These are phyloP conservation scores for Fusarium compactum DNA, from an alignment of 2,329 filamentous ascomycete species.

Conservation along the genomic window DNA sequence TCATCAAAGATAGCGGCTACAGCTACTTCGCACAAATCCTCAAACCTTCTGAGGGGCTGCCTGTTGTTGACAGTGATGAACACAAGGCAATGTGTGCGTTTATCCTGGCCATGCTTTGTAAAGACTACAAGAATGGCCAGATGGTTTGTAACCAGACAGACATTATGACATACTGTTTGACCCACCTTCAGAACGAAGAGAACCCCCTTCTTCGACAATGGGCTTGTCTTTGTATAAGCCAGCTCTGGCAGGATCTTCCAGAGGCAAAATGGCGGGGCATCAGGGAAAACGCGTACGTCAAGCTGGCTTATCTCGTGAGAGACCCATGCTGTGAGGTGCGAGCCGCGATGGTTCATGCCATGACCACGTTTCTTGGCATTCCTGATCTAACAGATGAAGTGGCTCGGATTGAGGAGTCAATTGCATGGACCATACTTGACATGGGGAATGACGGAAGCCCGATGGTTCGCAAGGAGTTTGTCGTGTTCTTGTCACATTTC, in stretches of 20 bases:
- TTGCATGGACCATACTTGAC: slow-evolving; percentile 88
- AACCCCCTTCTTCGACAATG: slow-evolving; percentile 93
- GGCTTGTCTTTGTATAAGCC: slow-evolving; percentile 94
- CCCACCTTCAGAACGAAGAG: slow-evolving; percentile 85
- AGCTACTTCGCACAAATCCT: slow-evolving; percentile 96
- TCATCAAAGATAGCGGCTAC: slow-evolving; percentile 97
- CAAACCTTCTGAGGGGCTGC: slow-evolving; percentile 84
- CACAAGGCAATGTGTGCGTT: slow-evolving; percentile 99
- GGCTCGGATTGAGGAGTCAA: slow-evolving; percentile 87
- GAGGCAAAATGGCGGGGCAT: slow-evolving; percentile 98
- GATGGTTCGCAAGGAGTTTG: slow-evolving; percentile 90
- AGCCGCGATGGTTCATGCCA: slow-evolving; percentile 90
- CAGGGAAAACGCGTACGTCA: slow-evolving; percentile 83
- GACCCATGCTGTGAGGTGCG: slow-evolving; percentile 93
- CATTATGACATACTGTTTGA: slow-evolving; percentile 87
- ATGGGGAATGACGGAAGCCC: slow-evolving; percentile 96
- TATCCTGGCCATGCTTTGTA: slow-evolving; percentile 97
- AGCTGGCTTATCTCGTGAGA: slow-evolving; percentile 82
- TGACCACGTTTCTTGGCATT: slow-evolving; percentile 94
- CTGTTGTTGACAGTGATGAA: slow-evolving; percentile 88
- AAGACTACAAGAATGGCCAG: slow-evolving; percentile 91
- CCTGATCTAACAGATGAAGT: slow-evolving; percentile 93
- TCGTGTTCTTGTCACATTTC: slow-evolving; percentile 94
- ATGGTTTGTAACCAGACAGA: slow-evolving; percentile 91
- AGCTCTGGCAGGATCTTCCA: slow-evolving; percentile 90